Evolutionary conservation across 1,139 yeast genomes (phyloP).

Genomic region (Geotrichum aggregatum): DNA sequence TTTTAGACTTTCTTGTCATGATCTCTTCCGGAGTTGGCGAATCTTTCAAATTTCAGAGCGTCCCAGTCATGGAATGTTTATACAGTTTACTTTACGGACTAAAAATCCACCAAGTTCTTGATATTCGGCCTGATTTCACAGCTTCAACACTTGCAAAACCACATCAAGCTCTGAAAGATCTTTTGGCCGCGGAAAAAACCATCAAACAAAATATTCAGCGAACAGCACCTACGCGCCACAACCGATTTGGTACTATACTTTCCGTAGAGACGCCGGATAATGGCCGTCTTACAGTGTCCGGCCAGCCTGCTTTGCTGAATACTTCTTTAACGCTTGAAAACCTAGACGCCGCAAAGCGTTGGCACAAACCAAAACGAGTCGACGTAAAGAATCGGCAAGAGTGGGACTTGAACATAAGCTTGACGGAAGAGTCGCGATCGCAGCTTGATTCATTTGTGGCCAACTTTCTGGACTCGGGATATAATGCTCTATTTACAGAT

Average conservation of each 20-base stretch:
- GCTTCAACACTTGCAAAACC: slow-evolving; percentile 11
- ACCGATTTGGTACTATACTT: slow-evolving; percentile 82
- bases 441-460: slow-evolving; percentile 48
- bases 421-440: slow-evolving; percentile 39
- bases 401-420: slow-evolving; percentile 31
- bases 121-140: slow-evolving; percentile 14
- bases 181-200: slow-evolving; percentile 56
- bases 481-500: slow-evolving; percentile 58
- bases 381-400: slow-evolving; percentile 34
- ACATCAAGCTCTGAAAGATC: slow-evolving; percentile 42
- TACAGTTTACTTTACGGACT: slow-evolving; percentile 50
- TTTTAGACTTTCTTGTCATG: slow-evolving; percentile 65
- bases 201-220: slow-evolving; percentile 42
- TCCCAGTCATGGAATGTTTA: slow-evolving; percentile 64
- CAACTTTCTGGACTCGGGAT: slow-evolving; percentile 69
- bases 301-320: slow-evolving; percentile 60
- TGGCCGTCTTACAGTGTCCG: slow-evolving; percentile 65
- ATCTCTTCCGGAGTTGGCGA: slow-evolving; percentile 60
- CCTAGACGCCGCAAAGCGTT: slow-evolving; percentile 63
- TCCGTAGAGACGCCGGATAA: slow-evolving; percentile 60
- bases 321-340: slow-evolving; percentile 50
- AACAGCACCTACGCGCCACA: slow-evolving; percentile 67
- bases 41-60: slow-evolving; percentile 64
- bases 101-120: slow-evolving; percentile 17
- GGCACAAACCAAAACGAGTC: slow-evolving; percentile 51